These are phyloP conservation scores for Hypoxylon rickii DNA, from an alignment of 495 filamentous ascomycete species.

Conservation along the genomic window DNA sequence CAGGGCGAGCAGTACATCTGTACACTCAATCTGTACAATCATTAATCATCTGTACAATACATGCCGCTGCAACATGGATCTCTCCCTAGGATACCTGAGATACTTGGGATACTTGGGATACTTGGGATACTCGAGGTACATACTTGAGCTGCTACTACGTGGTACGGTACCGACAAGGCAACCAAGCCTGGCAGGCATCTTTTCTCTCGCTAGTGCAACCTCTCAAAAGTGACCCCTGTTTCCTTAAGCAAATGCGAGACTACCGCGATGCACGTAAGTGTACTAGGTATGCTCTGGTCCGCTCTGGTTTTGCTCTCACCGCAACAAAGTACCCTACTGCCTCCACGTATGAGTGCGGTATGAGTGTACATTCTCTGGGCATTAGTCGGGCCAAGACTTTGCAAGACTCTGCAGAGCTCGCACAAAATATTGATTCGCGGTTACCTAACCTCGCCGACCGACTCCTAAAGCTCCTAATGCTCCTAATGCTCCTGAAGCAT, in stretches of 20 bases:
- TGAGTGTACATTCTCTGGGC: conserved; percentile 12
- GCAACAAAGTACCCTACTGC: conserved; percentile 29
- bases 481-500: not conserved
- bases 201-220: not conserved
- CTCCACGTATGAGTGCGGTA: conserved; percentile 2
- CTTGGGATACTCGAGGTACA: no score
- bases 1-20: not conserved
- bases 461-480: not conserved
- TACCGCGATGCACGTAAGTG: conserved; percentile 24
- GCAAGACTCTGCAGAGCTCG: conserved; percentile 18
- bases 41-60: no score
- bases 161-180: conserved; percentile 2
- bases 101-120: no score
- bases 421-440: conserved; percentile 27
- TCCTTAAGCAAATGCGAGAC: conserved; percentile 33
- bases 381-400: conserved; percentile 22
- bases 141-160: no score
- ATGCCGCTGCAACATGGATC: no score
- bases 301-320: conserved; percentile 28
- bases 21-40: conserved; percentile 1
- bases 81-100: no score
- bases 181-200: not conserved
- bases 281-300: no score
- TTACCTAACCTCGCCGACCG: conserved; percentile 23
- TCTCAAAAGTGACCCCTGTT: conserved; percentile 8